Evolutionary conservation across 192 early-diverging fungal species (phyloP), one percentile per base, ranked within the genome.

Genomic region (Gonapodya prolifera): DNA sequence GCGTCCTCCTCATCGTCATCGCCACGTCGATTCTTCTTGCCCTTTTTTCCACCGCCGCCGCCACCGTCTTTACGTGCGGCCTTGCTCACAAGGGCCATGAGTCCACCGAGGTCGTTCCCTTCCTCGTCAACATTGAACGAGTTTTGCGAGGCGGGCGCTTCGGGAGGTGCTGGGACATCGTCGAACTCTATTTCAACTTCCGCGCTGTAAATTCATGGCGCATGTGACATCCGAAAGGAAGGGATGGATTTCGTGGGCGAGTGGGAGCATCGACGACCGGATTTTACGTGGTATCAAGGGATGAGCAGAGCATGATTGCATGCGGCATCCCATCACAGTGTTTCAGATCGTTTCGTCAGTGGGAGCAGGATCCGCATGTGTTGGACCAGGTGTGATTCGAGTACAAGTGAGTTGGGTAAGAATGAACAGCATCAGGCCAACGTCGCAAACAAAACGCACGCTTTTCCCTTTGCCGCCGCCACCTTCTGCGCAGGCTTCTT

Each of bases 51-150:
- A 23, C 8, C 45, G 23, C 8, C 45, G 23, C 8, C 8, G 8
- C 45, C 45, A 8, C 23, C 23, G 8, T 23, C 45, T 69, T 86
- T 82, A 13, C 31, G 71, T 29, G 71, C 13, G 2, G 71, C 71
- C 8, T 75, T 84, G 80, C 74, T 84, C 83, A 85, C 80, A 73
- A 77, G 81, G 77, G 89, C 83, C 90, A 91, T 91, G 28, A 91
- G 83, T 69, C 91, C 90, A 36, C 90, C 91, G 30, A 91, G 85
- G 35, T 91, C 89, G 79, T 91, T 91, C 1, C 90, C 87, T 75
- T 91, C 82, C 34, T 90, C 86, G 70, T 87, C 86, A 23, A 80
- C 76, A 77, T 85, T 83, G 70, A 77, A 61, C 33, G 74, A 74
- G 2, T 30, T 35, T 23, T 35, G 31, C 13, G 75, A 35, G 35